phyloP scores from a whole-genome alignment of 257 asterid genomes.

The Fraxinus quadrangulata region DNA sequence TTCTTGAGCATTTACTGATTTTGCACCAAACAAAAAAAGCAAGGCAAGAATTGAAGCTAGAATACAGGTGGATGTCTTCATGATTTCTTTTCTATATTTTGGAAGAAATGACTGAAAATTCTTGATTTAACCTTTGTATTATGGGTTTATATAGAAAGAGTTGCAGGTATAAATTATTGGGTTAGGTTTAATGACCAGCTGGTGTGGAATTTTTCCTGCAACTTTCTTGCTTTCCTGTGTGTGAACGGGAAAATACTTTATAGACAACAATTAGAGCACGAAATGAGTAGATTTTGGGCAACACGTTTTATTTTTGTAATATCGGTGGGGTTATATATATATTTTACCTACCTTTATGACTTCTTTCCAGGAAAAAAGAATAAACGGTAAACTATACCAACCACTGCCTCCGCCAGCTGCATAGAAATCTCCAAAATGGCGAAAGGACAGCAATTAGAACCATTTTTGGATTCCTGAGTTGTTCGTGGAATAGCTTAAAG shows the following conservation, averaged over 20 bases:
- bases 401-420: not conserved
- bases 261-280: not conserved
- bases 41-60: slow-evolving; percentile 27
- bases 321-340: not conserved
- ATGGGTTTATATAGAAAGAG: slow-evolving; percentile 5
- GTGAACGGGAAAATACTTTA: not conserved
- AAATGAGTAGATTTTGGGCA: not conserved
- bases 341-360: not conserved
- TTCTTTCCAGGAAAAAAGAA: not conserved
- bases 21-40: slow-evolving; percentile 37
- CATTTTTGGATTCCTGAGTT: not conserved
- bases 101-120: not conserved
- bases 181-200: not conserved
- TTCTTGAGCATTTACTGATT: slow-evolving; percentile 48
- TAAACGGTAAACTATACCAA: not conserved
- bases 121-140: not conserved
- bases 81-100: not conserved
- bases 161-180: not conserved
- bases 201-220: not conserved
- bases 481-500: not conserved
- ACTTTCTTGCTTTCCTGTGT: not conserved
- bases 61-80: slow-evolving; percentile 14
- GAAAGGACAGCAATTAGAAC: not conserved
- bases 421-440: not conserved
- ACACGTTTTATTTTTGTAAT: not conserved